Conservation (phyloP, 768 basidiomycete species). For the Boletus huronensis region DNA sequence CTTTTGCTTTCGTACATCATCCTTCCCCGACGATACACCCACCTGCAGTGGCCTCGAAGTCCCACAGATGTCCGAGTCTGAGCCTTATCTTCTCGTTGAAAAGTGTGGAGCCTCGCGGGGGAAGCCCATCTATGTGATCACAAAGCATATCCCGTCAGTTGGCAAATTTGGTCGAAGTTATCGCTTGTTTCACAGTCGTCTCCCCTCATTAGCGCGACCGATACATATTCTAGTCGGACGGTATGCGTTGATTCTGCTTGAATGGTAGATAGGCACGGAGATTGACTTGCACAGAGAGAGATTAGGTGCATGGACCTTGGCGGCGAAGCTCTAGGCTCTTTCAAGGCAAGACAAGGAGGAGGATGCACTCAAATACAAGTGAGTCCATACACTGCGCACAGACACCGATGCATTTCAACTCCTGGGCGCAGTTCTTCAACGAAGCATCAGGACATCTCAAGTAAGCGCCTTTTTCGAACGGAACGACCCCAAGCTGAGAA, state of each 20-base stretch:
- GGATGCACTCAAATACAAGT: constrained; percentile 44
- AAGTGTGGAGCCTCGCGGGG: constrained; percentile 42
- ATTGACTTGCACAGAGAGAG: constrained; percentile 33
- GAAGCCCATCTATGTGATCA: constrained; percentile 42
- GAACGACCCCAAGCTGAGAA: constrained; percentile 11
- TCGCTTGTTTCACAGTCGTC: constrained; percentile 17
- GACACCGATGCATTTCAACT: constrained; percentile 3
- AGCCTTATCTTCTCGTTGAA: constrained; percentile 39
- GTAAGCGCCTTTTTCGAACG: constrained; percentile 25
- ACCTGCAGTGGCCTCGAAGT: constrained; percentile 9
- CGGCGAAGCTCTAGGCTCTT: constrained; percentile 37
- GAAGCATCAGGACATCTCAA: constrained; percentile 35
- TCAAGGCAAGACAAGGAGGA: constrained; percentile 39
- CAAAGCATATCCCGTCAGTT: constrained; percentile 41
- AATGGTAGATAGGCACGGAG: not conserved
- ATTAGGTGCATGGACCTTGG: constrained; percentile 44
- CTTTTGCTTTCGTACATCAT: constrained; percentile 26
- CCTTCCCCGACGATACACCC: constrained; percentile 10
- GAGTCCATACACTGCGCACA: constrained; percentile 8
- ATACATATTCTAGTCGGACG: constrained; percentile 32
- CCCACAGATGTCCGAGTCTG: constrained; percentile 24
- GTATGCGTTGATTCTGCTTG: constrained; percentile 20
- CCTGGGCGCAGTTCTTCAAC: constrained; percentile 36
- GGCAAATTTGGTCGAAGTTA: constrained; percentile 2
- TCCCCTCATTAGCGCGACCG: constrained; percentile 26